These are phyloP conservation scores for Alopecurus myosuroides DNA, from an alignment of 176 grass and related monocot species.

Conservation along the genomic window DNA sequence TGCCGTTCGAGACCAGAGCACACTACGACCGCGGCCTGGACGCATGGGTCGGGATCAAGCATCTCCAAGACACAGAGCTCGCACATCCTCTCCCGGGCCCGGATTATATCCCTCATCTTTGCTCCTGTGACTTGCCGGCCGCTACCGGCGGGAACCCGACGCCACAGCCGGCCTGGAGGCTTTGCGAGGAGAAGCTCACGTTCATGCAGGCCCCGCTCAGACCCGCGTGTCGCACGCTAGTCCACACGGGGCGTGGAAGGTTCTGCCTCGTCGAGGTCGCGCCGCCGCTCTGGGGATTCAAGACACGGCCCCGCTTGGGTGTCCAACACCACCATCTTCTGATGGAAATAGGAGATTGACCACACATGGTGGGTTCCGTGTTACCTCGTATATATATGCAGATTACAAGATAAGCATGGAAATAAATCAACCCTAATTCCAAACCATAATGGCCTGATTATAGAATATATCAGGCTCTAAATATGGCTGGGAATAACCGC, in stretches of 20 bases:
- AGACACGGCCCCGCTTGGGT: background rate
- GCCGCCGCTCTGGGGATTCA: background rate
- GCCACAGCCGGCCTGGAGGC: background rate
- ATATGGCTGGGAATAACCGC: too few species aligned
- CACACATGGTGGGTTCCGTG: too few species aligned
- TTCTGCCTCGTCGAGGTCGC: background rate
- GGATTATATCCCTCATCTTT: too few species aligned
- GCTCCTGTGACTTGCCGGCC: background rate
- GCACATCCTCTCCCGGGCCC: too few species aligned
- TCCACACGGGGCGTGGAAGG: background rate
- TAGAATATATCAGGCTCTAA: too few species aligned
- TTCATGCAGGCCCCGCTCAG: background rate
- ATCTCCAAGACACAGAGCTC: background rate
- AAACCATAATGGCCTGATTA: too few species aligned
- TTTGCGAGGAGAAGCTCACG: background rate
- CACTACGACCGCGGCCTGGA: constrained; percentile 1
- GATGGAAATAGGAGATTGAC: too few species aligned
- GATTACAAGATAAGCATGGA: too few species aligned
- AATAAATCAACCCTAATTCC: too few species aligned
- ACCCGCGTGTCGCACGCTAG: background rate
- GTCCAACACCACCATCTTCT: too few species aligned
- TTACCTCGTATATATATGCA: too few species aligned
- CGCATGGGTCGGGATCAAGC: background rate
- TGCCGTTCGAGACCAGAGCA: background rate
- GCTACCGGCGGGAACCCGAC: background rate